Evolutionary conservation across 2,329 filamentous ascomycete genomes (phyloP).

Genomic region (Neofusicoccum laricinum): DNA sequence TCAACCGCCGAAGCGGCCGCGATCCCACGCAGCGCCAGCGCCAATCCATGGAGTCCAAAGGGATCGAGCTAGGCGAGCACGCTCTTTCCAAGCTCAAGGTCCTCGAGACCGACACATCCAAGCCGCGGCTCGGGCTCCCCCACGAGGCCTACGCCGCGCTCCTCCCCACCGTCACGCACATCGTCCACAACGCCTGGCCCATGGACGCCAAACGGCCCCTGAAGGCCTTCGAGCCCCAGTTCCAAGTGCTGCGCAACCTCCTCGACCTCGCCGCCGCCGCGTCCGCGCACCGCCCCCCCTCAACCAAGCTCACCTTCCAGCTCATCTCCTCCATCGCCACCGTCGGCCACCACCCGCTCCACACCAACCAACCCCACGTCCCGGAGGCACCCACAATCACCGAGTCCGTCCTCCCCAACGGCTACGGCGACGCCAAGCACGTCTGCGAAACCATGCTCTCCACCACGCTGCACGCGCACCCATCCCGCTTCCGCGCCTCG

Average conservation of each 20-base stretch:
- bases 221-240: slow-evolving; percentile 50
- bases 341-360: slow-evolving; percentile 31
- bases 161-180: slow-evolving; percentile 43
- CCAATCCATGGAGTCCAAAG: slow-evolving; percentile 26
- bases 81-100: slow-evolving; percentile 43
- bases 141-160: slow-evolving; percentile 39
- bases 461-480: slow-evolving; percentile 45
- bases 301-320: too few relatives aligned
- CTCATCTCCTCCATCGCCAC: slow-evolving; percentile 44
- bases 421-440: slow-evolving; percentile 55
- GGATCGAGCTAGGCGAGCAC: slow-evolving; percentile 14
- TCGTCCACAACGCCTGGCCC: slow-evolving; percentile 55
- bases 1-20: slow-evolving; percentile 42
- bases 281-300: slow-evolving; percentile 19
- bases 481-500: slow-evolving; percentile 43
- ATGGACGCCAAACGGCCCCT: slow-evolving; percentile 55
- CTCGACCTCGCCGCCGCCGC: slow-evolving; percentile 44
- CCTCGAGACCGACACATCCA: slow-evolving; percentile 48
- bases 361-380: slow-evolving; percentile 28
- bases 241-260: slow-evolving; percentile 51
- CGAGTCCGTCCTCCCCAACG: slow-evolving; percentile 42
- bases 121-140: slow-evolving; percentile 48
- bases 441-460: slow-evolving; percentile 52
- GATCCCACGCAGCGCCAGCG: slow-evolving; percentile 34
- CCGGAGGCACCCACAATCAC: slow-evolving; percentile 45